These are phyloP conservation scores for Tuber brumale DNA, from an alignment of 495 filamentous ascomycete species.

Conservation along the genomic window DNA sequence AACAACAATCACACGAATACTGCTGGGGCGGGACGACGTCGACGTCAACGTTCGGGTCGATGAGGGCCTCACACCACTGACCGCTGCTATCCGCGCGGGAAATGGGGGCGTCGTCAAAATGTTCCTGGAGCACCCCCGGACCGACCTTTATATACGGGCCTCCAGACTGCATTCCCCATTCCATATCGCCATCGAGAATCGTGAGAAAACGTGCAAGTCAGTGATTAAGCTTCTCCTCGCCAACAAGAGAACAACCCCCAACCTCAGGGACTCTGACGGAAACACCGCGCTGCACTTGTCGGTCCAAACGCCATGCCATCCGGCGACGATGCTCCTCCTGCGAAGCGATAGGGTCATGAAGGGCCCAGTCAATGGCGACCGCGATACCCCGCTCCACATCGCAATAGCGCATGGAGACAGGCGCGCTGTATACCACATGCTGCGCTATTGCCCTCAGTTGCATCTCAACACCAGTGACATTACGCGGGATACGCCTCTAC, in stretches of 20 bases:
- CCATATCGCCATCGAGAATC: background rate
- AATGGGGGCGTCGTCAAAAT: constrained; percentile 13
- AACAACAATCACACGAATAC: background rate
- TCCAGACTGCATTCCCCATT: background rate
- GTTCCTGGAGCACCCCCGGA: constrained; percentile 9
- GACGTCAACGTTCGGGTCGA: background rate
- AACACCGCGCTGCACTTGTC: background rate
- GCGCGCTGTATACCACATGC: too few relatives aligned
- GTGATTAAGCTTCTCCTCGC: background rate
- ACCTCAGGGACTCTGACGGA: background rate
- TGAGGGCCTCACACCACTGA: constrained; percentile 12
- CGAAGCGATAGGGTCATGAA: background rate
- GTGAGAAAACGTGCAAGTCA: background rate
- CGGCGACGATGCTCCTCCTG: background rate
- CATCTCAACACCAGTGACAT: background rate
- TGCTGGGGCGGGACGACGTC: constrained; percentile 22
- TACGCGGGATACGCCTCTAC: too few relatives aligned
- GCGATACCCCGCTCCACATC: background rate
- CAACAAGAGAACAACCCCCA: background rate
- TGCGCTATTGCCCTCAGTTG: too few relatives aligned
- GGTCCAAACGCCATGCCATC: background rate
- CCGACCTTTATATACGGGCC: background rate
- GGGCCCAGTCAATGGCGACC: too few relatives aligned
- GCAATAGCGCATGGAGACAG: background rate
- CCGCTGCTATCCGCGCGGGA: constrained; percentile 16